Evolutionary conservation across 306 rosid species (phyloP).

Genomic region (Rosa persica): DNA sequence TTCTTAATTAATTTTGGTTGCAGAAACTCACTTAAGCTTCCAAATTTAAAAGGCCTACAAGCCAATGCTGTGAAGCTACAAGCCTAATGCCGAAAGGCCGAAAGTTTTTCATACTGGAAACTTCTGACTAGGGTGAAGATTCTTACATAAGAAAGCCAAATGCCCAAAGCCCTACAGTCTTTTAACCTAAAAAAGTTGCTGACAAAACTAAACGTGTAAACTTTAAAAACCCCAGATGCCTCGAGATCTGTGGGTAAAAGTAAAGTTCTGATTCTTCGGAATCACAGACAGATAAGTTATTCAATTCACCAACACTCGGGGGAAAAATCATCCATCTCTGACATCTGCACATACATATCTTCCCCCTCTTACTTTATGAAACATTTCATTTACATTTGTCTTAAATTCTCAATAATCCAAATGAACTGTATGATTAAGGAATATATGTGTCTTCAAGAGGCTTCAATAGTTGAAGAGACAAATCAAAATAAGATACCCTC

Average conservation of each 20-base stretch:
- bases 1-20: background rate
- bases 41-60: background rate
- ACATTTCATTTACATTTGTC: background rate
- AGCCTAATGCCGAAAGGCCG: background rate
- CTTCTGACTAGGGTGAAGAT: background rate
- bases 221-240: background rate
- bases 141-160: background rate
- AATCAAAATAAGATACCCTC: conserved; percentile 12
- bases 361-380: background rate
- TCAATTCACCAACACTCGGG: background rate
- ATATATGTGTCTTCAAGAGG: background rate
- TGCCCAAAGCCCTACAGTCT: background rate
- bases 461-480: conserved; percentile 16
- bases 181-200: background rate
- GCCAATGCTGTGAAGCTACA: conserved; percentile 2
- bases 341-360: background rate
- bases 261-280: conserved; percentile 1
- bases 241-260: conserved; percentile 7
- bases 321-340: background rate
- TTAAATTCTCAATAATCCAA: conserved; percentile 5
- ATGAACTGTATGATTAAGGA: background rate
- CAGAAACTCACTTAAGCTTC: background rate
- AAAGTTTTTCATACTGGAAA: background rate
- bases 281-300: background rate
- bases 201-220: conserved; percentile 7